Evolutionary conservation across 2,329 filamentous ascomycete genomes (phyloP).

Genomic region (Aureobasidium sp.): DNA sequence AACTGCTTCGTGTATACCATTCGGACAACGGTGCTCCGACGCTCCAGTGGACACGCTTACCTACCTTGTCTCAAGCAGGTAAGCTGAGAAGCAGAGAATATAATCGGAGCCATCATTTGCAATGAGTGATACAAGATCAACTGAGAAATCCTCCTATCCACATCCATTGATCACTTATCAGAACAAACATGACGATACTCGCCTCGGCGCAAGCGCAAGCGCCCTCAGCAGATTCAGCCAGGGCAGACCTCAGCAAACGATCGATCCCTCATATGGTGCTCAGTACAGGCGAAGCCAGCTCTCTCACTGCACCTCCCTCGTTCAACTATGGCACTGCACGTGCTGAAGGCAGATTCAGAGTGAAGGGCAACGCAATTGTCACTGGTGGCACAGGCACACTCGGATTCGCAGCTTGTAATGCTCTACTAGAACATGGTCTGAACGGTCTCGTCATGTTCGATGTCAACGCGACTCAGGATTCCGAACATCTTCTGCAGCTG

Average conservation of each 20-base stretch:
- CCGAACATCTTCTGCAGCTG: slow-evolving; percentile 28
- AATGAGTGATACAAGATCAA: no score
- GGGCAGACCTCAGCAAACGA: slow-evolving; percentile 11
- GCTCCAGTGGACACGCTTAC: no score
- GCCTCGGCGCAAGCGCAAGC: neutral
- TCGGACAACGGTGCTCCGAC: neutral
- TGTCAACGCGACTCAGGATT: slow-evolving; percentile 37
- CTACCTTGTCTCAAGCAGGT: no score
- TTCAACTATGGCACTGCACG: neutral
- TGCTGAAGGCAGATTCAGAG: slow-evolving; percentile 42
- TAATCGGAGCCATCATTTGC: no score
- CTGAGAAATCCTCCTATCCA: neutral
- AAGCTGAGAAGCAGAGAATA: neutral
- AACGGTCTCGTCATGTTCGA: slow-evolving; percentile 56
- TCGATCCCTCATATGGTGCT: slow-evolving; percentile 12
- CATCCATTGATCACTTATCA: neutral
- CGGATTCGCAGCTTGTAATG: slow-evolving; percentile 50
- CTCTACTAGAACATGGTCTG: slow-evolving; percentile 62
- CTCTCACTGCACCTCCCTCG: neutral
- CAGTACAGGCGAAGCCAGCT: neutral
- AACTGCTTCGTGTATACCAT: neutral
- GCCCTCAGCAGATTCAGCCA: neutral
- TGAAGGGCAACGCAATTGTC: slow-evolving; percentile 51
- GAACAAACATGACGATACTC: neutral
- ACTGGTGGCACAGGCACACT: slow-evolving; percentile 62